phyloP scores from a whole-genome alignment of 345 rosid genomes.

The Brassica juncea region DNA sequence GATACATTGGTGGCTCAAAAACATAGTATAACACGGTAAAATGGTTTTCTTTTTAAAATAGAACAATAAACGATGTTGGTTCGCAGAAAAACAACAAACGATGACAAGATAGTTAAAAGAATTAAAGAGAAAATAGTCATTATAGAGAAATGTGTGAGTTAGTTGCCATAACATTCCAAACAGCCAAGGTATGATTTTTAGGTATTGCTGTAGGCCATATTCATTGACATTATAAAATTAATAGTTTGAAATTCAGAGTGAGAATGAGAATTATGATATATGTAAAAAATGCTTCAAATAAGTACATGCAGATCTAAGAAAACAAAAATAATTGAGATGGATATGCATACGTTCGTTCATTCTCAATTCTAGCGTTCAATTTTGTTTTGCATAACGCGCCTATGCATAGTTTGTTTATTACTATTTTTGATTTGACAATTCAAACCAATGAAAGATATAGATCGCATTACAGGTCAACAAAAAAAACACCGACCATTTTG shows the following conservation, averaged over 20 bases:
- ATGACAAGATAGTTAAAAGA: neutral
- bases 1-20: neutral
- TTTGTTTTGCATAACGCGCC: conserved; percentile 14
- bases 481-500: conserved; percentile 33
- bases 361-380: neutral
- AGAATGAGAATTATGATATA: neutral
- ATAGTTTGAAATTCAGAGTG: conserved; percentile 8
- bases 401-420: neutral
- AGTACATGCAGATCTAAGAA: neutral
- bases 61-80: neutral
- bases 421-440: conserved; percentile 36
- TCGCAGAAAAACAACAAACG: neutral
- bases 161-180: neutral
- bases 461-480: conserved; percentile 38
- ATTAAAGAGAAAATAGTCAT: neutral
- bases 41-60: no score
- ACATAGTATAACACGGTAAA: neutral
- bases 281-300: conserved; percentile 19
- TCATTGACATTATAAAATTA: conserved; percentile 15
- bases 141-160: neutral
- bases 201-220: conserved; percentile 28
- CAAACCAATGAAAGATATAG: conserved; percentile 23
- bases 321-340: conserved; percentile 18
- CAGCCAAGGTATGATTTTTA: conserved; percentile 18
- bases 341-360: neutral